Evolutionary conservation across 139 green algal genomes (phyloP).

Genomic region (Chlamydomonas incerta): DNA sequence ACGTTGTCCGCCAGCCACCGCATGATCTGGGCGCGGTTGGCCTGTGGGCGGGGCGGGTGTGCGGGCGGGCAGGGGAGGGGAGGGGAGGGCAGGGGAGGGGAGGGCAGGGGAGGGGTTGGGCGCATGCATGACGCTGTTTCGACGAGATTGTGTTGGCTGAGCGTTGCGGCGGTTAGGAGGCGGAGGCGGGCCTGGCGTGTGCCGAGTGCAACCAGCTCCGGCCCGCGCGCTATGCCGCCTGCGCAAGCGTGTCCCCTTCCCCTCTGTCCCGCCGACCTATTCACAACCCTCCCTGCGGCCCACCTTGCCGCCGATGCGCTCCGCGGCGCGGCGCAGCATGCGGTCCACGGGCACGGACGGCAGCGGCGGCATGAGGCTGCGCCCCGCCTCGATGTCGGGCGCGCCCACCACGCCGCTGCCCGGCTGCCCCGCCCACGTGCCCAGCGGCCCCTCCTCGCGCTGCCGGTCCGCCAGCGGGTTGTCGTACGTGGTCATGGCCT

Average conservation of each 20-base stretch:
- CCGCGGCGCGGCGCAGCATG: conserved; percentile 54
- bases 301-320: conserved; percentile 58
- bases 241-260: too few species aligned
- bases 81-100: too few species aligned
- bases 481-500: conserved; percentile 31
- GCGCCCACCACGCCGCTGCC: not conserved
- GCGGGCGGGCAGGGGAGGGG: too few species aligned
- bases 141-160: too few species aligned
- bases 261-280: too few species aligned
- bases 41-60: conserved; percentile 11
- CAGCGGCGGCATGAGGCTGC: conserved; percentile 57
- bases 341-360: conserved; percentile 57
- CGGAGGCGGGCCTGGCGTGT: too few species aligned
- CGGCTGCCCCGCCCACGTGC: not conserved
- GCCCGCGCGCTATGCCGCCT: too few species aligned
- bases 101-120: too few species aligned
- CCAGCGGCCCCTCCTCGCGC: not conserved
- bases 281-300: too few species aligned
- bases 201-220: too few species aligned
- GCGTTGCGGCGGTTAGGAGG: too few species aligned
- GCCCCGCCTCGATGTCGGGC: conserved; percentile 58
- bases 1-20: conserved; percentile 58
- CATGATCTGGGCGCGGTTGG: conserved; percentile 49
- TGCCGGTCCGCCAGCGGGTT: conserved; percentile 49
- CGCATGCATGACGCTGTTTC: too few species aligned